Base-by-base conservation (phyloP, 2,329 filamentous ascomycete species). In the Aspergillus puulaauensis region DNA sequence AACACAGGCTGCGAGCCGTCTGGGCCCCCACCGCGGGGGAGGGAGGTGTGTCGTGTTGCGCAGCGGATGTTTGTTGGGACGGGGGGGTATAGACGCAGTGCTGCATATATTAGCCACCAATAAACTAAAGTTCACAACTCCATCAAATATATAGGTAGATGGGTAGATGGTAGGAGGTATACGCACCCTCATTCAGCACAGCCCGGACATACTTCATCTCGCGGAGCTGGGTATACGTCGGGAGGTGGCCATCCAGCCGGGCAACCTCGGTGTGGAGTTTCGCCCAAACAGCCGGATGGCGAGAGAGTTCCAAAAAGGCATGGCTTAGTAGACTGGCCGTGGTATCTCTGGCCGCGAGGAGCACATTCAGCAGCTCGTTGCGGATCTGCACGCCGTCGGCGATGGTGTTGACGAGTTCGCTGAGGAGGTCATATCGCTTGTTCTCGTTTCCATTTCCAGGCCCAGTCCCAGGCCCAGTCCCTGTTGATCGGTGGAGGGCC, bases 1-100 rank as follows among this genome's bases (percentile, higher is more conserved):
- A 86, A 84, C 1, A 93, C 68, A 0, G 89, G 89, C 45, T 81
- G 75, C 1, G 75, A 72, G 43, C 79, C 73, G 70, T 89, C 83
- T 1, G 82, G 80, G 0, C 89, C 89, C 59, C 88, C 88, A 60
- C 89, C 77, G 5, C 64, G 63, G 2, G 78, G 78, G 37, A 81
- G 66, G 6, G 72, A 76, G 2, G 80, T 81, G 60, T 79, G 75
- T 17, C 63, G 65, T 19, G 70, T 56, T 6, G 76, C 75, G 6
- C 65, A 60, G 52, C 78, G 73, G 48, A 70, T 68, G 66, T 82
- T 82, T 57, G 75, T 67, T 0, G 80, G 79, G 6, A 82, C 78
- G 0, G 75, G 69, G 0, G 80, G 77, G 62, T 77, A 78, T 0
- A 81, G 66, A 19, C 80, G 77, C 3, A 82, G 70, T 7, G 70